Evolutionary conservation across 441 rosid genomes (phyloP).

Genomic region (Arabidopsis lyrata): DNA sequence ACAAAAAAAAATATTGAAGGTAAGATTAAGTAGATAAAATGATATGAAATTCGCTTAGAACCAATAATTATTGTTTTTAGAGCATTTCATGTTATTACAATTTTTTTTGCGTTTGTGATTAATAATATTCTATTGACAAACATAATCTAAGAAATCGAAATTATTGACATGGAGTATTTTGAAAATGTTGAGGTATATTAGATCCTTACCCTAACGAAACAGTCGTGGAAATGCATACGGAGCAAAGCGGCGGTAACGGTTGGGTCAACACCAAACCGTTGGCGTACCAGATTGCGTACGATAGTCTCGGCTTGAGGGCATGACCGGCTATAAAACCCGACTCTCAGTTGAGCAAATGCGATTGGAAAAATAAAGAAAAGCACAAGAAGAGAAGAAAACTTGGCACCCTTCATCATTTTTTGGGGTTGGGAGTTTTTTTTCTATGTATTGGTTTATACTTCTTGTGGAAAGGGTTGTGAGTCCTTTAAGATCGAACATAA

Average conservation of each 20-base stretch:
- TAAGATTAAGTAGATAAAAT: neutral
- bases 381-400: conserved; percentile 43
- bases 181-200: neutral
- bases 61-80: too few species aligned
- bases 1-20: too few species aligned
- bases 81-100: too few species aligned
- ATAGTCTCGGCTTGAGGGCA: conserved; percentile 73
- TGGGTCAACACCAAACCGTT: conserved; percentile 47
- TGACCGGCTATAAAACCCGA: conserved; percentile 57
- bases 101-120: too few species aligned
- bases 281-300: conserved; percentile 49
- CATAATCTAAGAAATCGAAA: too few species aligned
- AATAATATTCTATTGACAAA: too few species aligned
- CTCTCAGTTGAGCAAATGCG: conserved; percentile 53
- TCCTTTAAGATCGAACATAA: conserved; percentile 16
- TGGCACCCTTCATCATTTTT: conserved; percentile 35
- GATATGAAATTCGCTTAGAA: neutral
- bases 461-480: conserved; percentile 20
- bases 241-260: conserved; percentile 72
- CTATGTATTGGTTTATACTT: conserved; percentile 7
- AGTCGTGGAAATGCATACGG: conserved; percentile 87
- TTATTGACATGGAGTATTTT: too few species aligned
- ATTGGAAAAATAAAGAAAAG: conserved; percentile 46
- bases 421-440: conserved; percentile 8
- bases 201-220: conserved; percentile 66